Evolutionary conservation across 768 basidiomycete species (phyloP), one percentile per base, ranked within the genome.

Genomic region (Lactarius trivialis): DNA sequence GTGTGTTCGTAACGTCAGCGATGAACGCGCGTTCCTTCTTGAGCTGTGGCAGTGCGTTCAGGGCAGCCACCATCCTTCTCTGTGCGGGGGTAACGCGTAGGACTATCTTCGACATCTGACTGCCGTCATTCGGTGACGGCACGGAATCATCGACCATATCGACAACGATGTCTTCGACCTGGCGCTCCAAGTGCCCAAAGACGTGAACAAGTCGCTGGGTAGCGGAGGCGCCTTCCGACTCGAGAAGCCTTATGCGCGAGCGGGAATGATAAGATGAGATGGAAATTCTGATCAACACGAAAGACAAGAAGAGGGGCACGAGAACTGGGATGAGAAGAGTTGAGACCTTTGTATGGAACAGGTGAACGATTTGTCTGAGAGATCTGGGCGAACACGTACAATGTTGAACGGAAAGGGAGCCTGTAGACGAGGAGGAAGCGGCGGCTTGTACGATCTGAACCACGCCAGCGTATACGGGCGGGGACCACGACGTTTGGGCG

Each of bases 11-110:
- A 26, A 85, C 77, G 1, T 74, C 73, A 21, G 77, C 73, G 66
- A 92, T 85, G 69, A 82, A 90, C 21, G 81, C 87, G 21, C 81
- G 71, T 66, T 88, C 81, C 73, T 92, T 93, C 76, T 83, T 79
- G 52, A 93, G 70, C 33, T 76, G 73, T 0, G 89, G 88, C 12
- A 93, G 79, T 48, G 75, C 76, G 71, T 92, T 92, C 41, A 93
- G 76, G 71, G 77, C 80, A 7, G 73, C 73, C 6, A 81, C 81
- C 36, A 88, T 84, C 60, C 74, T 76, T 17, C 72, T 77, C 69
- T 93, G 91, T 12, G 78, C 69, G 2, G 81, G 75, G 19, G 81
- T 81, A 28, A 91, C 74, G 32, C 80, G 50, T 19, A 70, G 71
- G 50, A 30, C 14, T 17, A 28, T 32, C n/a, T 55, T 45, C 5